Evolutionary conservation across 1,284 basidiomycete species (phyloP).

Genomic region (Vanrija pseudolonga): DNA sequence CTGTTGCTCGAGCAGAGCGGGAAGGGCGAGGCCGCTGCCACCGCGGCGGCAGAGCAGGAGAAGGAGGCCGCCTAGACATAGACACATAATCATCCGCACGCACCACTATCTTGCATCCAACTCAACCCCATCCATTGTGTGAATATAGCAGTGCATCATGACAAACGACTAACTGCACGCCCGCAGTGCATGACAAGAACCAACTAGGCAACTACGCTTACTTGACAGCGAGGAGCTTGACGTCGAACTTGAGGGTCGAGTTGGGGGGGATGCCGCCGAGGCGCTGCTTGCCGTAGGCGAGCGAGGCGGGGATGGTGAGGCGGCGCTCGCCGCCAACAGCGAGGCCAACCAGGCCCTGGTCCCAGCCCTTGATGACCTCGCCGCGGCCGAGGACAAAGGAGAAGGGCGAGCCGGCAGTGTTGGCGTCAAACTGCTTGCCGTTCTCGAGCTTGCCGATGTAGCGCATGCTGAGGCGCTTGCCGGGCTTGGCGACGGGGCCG

Average conservation of each 20-base stretch:
- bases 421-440: slow-evolving; percentile 85
- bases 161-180: too few species aligned
- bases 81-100: too few species aligned
- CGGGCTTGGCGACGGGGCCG: slow-evolving; percentile 79
- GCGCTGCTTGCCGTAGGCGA: slow-evolving; percentile 56
- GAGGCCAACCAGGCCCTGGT: slow-evolving; percentile 88
- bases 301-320: slow-evolving; percentile 56
- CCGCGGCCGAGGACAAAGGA: slow-evolving; percentile 79
- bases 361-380: slow-evolving; percentile 95
- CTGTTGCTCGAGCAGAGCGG: slow-evolving; percentile 49
- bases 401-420: slow-evolving; percentile 86
- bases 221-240: slow-evolving; percentile 55
- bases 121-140: too few species aligned
- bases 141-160: too few species aligned
- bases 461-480: slow-evolving; percentile 78
- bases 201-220: slow-evolving; percentile 20
- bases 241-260: slow-evolving; percentile 55
- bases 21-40: too few species aligned
- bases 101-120: too few species aligned
- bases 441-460: slow-evolving; percentile 65
- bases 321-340: slow-evolving; percentile 82
- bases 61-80: too few species aligned
- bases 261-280: slow-evolving; percentile 53
- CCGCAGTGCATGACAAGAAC: too few species aligned
- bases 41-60: too few species aligned